phyloP scores from a whole-genome alignment of 2,329 filamentous ascomycete species.

The Cladosporium sp. region DNA sequence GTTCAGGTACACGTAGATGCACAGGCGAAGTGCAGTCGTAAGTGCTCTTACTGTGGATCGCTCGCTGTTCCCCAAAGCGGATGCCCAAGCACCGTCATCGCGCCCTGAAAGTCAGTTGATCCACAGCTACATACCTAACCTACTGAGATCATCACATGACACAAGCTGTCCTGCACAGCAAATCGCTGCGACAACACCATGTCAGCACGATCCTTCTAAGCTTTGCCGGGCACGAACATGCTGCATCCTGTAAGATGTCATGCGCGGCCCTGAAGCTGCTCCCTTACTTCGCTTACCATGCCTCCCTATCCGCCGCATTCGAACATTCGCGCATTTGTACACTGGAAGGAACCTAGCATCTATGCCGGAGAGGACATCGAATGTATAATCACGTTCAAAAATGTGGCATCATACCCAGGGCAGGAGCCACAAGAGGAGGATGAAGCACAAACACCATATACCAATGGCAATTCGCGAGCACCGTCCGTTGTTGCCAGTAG shows the following conservation, averaged over 20 bases:
- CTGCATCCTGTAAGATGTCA: conserved; percentile 9
- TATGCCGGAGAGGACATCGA: conserved; percentile 95
- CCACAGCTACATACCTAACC: not conserved
- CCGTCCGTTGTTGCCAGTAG: conserved; percentile 9
- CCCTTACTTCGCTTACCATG: conserved; percentile 10
- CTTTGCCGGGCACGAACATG: conserved; percentile 2
- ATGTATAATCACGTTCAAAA: conserved; percentile 95
- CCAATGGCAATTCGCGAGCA: conserved; percentile 28
- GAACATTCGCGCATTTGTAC: conserved; percentile 92
- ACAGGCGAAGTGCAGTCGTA: no score
- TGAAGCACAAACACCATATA: conserved; percentile 20
- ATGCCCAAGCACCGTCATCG: not conserved
- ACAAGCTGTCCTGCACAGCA: not conserved
- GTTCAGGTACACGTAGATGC: not conserved
- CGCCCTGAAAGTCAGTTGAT: not conserved
- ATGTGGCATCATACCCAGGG: conserved; percentile 57
- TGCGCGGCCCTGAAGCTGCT: conserved; percentile 11
- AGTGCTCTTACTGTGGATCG: not conserved
- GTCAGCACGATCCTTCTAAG: not conserved
- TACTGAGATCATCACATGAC: no score
- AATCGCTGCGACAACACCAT: not conserved
- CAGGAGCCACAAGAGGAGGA: conserved; percentile 27
- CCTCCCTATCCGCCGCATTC: conserved; percentile 34
- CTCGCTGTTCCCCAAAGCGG: not conserved
- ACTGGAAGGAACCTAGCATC: conserved; percentile 89